A percentile compares a stretch with the other conserved stretches of the same genome.
These are phyloP conservation scores for Raddia guianensis DNA, from an alignment of 176 grass and related monocot genomes.

Conservation along the genomic window DNA sequence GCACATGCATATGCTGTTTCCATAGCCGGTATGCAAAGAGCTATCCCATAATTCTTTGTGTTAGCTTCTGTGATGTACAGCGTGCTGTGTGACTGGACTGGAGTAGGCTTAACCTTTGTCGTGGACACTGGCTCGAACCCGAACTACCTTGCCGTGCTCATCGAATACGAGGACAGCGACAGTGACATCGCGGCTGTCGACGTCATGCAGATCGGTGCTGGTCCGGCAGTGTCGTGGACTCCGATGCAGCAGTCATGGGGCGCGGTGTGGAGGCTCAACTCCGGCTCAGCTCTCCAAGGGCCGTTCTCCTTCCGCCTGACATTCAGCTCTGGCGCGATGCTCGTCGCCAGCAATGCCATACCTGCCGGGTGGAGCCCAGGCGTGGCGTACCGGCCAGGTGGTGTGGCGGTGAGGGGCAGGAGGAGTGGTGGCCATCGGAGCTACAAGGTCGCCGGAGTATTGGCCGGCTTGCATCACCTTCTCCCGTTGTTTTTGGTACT, in stretches of 20 bases:
- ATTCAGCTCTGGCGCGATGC: slow-evolving; percentile 45
- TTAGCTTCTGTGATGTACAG: slow-evolving; percentile 28
- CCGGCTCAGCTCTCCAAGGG: slow-evolving; percentile 40
- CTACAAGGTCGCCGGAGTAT: background rate
- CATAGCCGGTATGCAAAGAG: background rate
- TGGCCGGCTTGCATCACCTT: slow-evolving; percentile 2
- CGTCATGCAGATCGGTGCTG: slow-evolving; percentile 41
- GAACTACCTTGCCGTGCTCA: slow-evolving; percentile 72
- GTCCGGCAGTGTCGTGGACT: slow-evolving; percentile 17
- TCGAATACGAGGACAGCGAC: slow-evolving; percentile 69
- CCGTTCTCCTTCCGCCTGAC: slow-evolving; percentile 56
- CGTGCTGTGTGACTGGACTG: slow-evolving; percentile 60
- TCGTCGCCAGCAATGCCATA: slow-evolving; percentile 52
- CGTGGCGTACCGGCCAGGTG: slow-evolving; percentile 37
- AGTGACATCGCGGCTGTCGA: slow-evolving; percentile 65
- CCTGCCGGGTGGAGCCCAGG: slow-evolving; percentile 49
- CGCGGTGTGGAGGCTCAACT: slow-evolving; percentile 57
- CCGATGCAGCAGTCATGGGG: slow-evolving; percentile 71
- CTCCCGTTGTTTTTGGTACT: slow-evolving; percentile 30
- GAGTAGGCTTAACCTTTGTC: slow-evolving; percentile 63
- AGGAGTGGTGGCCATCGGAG: background rate
- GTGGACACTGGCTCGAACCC: slow-evolving; percentile 83
- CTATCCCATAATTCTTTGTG: background rate
- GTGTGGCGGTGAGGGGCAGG: slow-evolving; percentile 38
- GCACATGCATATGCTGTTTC: background rate